Evolutionary conservation across 331 rosid species (phyloP).

Genomic region (Acacia pycnantha): DNA sequence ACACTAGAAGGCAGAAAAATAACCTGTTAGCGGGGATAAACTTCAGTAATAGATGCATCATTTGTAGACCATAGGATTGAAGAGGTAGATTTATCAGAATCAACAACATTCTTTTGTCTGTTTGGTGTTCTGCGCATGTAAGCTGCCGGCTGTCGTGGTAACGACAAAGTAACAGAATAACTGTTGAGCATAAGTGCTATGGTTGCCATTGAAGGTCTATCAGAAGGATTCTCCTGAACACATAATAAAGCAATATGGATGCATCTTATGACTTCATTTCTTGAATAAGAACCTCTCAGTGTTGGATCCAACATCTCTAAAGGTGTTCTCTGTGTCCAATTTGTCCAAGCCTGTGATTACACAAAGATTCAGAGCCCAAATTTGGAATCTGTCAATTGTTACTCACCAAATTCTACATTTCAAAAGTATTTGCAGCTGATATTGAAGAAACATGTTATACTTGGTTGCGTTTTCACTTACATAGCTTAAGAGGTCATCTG

Average conservation of each 20-base stretch:
- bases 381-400: no score
- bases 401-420: neutral
- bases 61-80: neutral
- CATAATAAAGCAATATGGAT: constrained; percentile 38
- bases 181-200: constrained; percentile 20
- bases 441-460: neutral
- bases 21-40: neutral
- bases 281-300: constrained; percentile 13
- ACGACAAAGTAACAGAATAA: constrained; percentile 21
- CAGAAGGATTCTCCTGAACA: constrained; percentile 34
- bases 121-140: neutral
- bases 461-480: constrained; percentile 22
- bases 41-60: neutral
- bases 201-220: constrained; percentile 39
- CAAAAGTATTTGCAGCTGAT: no score
- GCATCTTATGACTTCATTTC: constrained; percentile 36
- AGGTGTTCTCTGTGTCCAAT: constrained; percentile 14
- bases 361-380: neutral
- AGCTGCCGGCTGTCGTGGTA: constrained; percentile 29
- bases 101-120: neutral
- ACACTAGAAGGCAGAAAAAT: neutral
- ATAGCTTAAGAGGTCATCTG: constrained; percentile 32
- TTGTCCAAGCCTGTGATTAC: constrained; percentile 35
- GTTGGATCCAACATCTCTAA: constrained; percentile 29
- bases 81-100: neutral